phyloP scores from a whole-genome alignment of 352 stramenopile species.

The Aphanomyces astaci region DNA sequence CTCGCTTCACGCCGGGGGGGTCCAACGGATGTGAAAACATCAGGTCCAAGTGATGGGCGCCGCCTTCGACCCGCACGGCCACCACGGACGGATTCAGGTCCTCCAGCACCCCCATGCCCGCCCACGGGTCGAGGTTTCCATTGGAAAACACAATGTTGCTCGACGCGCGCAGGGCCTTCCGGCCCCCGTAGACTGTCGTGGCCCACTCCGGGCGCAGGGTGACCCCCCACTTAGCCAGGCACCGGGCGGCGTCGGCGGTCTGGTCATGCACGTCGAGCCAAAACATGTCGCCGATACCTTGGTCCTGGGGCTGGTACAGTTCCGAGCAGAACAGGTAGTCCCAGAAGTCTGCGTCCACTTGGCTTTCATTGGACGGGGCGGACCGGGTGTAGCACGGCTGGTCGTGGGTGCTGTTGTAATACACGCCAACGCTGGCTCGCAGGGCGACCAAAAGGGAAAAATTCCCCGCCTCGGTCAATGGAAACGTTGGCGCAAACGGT shows the following conservation, averaged over 20 bases:
- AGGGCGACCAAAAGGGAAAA: conserved; percentile 30
- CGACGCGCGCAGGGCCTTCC: conserved; percentile 34
- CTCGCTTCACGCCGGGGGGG: conserved; percentile 31
- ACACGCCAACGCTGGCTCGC: conserved; percentile 36
- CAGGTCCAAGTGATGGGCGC: conserved; percentile 48
- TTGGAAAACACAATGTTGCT: conserved; percentile 70
- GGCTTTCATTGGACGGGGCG: conserved; percentile 45
- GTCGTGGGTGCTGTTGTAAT: conserved; percentile 39
- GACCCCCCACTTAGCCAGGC: conserved; percentile 37
- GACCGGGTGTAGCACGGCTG: conserved; percentile 32
- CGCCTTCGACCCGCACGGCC: conserved; percentile 33
- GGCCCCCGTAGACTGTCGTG: conserved; percentile 41
- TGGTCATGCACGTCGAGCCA: conserved; percentile 26
- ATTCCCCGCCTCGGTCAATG: conserved; percentile 26
- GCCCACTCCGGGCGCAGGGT: conserved; percentile 38
- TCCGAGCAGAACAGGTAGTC: conserved; percentile 44
- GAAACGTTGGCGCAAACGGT: conserved; percentile 40
- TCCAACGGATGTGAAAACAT: conserved; percentile 51
- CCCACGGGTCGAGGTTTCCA: conserved; percentile 57
- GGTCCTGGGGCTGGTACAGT: conserved; percentile 41
- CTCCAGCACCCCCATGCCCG: conserved; percentile 36
- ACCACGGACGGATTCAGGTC: conserved; percentile 36
- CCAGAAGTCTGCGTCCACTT: conserved; percentile 41
- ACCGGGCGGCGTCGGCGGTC: conserved; percentile 30
- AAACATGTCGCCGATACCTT: conserved; percentile 38